Evolutionary conservation across 495 filamentous ascomycete genomes (phyloP).

Genomic region (Hypoxylon crocopeplum): DNA sequence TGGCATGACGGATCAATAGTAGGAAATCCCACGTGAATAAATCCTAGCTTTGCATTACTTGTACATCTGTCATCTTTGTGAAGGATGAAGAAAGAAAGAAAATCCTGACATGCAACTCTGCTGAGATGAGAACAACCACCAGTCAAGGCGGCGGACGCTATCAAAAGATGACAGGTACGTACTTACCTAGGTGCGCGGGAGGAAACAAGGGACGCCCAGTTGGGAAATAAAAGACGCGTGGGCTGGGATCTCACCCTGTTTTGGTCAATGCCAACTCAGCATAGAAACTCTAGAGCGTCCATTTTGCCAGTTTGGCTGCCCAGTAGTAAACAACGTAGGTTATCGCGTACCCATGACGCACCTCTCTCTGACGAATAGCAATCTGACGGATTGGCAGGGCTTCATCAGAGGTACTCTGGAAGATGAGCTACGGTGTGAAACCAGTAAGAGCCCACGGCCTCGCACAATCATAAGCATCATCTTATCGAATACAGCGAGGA

Average conservation of each 20-base stretch:
- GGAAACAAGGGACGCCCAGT: conserved; percentile 8
- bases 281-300: conserved; percentile 17
- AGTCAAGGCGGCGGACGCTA: conserved; percentile 17
- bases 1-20: too few relatives aligned
- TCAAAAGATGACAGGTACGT: conserved; percentile 12
- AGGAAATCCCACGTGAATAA: too few relatives aligned
- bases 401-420: background rate
- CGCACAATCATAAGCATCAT: background rate
- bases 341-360: conserved; percentile 37
- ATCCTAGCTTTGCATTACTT: too few relatives aligned
- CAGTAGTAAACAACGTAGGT: conserved; percentile 33
- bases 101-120: conserved; percentile 22
- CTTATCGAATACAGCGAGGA: background rate
- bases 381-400: conserved; percentile 13
- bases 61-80: conserved; percentile 14
- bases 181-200: conserved; percentile 5
- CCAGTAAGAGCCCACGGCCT: conserved; percentile 10
- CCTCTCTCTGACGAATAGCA: conserved; percentile 29
- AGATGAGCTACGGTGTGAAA: conserved; percentile 26
- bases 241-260: conserved; percentile 32
- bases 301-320: conserved; percentile 29
- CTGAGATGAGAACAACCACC: conserved; percentile 30
- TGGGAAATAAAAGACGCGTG: conserved; percentile 31
- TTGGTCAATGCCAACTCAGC: conserved; percentile 42
- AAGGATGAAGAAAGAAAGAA: background rate